A percentile compares a stretch with the other conserved stretches of the same genome.
phyloP scores from a whole-genome alignment of 1,284 basidiomycete genomes.

The Leccinum holopus region DNA sequence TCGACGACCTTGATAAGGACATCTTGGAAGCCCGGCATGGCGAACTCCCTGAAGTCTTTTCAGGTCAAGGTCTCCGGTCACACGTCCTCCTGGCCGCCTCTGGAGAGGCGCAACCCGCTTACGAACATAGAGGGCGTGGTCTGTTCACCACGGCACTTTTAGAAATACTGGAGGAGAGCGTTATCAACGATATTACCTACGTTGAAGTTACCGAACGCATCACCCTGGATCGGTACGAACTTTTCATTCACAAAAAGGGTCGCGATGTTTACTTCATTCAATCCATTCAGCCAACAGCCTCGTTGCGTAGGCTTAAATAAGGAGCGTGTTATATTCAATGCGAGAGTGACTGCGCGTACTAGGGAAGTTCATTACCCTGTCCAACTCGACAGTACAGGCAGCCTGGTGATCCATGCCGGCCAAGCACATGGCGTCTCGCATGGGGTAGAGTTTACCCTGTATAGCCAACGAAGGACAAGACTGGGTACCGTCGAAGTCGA shows the following conservation, averaged over 20 bases:
- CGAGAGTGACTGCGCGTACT: constrained; percentile 1
- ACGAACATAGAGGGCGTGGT: constrained; percentile 13
- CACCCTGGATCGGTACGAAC: constrained; percentile 8
- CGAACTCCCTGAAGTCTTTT: constrained; percentile 41
- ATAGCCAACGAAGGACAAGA: too few relatives aligned
- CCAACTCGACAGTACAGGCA: too few relatives aligned
- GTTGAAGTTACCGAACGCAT: constrained; percentile 5
- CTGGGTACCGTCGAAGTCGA: neutral
- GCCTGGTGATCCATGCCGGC: constrained; percentile 13
- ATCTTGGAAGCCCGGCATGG: constrained; percentile 44
- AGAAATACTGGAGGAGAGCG: constrained; percentile 3
- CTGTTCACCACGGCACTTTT: constrained; percentile 20
- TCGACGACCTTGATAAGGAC: constrained; percentile 41
- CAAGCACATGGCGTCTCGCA: constrained; percentile 11
- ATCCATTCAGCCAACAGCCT: constrained; percentile 14
- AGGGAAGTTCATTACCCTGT: constrained; percentile 3
- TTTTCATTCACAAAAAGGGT: neutral
- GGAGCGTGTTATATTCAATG: constrained; percentile 18
- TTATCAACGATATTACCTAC: constrained; percentile 16
- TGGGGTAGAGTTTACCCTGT: neutral
- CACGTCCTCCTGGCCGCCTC: constrained; percentile 57
- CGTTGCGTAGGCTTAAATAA: constrained; percentile 18
- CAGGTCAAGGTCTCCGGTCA: constrained; percentile 36
- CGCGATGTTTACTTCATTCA: neutral
- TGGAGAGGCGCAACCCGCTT: constrained; percentile 40